A percentile compares a stretch with the other conserved stretches of the same genome.
Conservation (phyloP, 106 monocot species). For the Ottelia alismoides region DNA sequence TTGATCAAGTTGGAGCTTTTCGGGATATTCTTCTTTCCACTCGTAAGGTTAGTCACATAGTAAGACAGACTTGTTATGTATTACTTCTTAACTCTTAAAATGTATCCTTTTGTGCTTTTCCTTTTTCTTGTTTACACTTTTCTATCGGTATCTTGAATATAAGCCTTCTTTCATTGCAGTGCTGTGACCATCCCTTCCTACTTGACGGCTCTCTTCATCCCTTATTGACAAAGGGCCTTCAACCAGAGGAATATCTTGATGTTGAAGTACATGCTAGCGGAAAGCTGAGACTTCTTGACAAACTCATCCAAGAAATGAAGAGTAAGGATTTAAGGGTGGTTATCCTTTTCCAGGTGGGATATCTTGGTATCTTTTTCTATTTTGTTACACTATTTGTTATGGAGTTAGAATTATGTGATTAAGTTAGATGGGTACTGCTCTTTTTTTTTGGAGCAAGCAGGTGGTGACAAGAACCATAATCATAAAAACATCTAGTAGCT, state of each 20-base stretch:
- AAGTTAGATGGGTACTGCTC: no score
- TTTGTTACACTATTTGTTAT: no score
- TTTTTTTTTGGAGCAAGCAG: no score
- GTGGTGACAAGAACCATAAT: no score
- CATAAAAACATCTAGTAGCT: no score
- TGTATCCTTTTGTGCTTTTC: not conserved
- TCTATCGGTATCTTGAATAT: not conserved
- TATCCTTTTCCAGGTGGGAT: constrained; percentile 76
- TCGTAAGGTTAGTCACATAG: constrained; percentile 72
- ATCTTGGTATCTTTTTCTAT: no score
- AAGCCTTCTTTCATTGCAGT: no score
- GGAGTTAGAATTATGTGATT: no score
- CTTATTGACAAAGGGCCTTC: constrained; percentile 31
- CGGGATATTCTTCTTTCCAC: constrained; percentile 46
- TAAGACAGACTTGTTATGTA: not conserved
- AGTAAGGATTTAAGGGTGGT: constrained; percentile 42
- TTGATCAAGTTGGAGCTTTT: constrained; percentile 65
- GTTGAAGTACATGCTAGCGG: constrained; percentile 73
- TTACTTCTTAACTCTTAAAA: not conserved
- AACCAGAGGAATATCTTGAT: constrained; percentile 39
- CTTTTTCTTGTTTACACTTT: not conserved
- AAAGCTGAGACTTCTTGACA: constrained; percentile 78
- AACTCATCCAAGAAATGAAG: constrained; percentile 57
- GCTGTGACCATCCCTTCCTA: constrained; percentile 95
- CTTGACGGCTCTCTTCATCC: constrained; percentile 47